Percentiles rank a stretch among this genome's conserved stretches.
Evolutionary conservation across 495 filamentous ascomycete genomes (phyloP).

Genomic region (Viridothelium virens): DNA sequence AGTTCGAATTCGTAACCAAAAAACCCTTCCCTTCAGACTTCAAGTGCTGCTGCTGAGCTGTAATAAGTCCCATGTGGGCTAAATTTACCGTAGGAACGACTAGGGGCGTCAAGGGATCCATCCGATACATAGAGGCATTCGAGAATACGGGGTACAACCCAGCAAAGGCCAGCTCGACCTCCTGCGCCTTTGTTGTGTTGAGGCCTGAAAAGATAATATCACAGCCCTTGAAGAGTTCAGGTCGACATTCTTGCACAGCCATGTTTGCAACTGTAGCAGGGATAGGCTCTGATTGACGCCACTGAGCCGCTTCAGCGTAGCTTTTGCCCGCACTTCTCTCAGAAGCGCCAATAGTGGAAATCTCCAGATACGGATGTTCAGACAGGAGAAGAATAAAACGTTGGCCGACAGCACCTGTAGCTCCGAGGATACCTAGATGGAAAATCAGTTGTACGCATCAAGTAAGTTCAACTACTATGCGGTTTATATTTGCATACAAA

Average conservation of each 20-base stretch:
- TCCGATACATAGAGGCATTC: constrained; percentile 36
- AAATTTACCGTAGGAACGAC: constrained; percentile 37
- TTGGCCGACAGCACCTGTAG: constrained; percentile 36
- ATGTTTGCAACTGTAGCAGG: constrained; percentile 29
- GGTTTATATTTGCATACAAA: no score
- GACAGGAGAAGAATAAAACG: constrained; percentile 37
- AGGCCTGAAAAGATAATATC: constrained; percentile 36
- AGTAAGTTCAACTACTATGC: no score
- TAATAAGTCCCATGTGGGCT: constrained; percentile 29
- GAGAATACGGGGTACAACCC: constrained; percentile 34
- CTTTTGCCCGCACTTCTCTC: constrained; percentile 36
- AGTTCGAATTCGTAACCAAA: constrained; percentile 37
- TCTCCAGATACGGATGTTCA: constrained; percentile 31
- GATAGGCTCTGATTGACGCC: constrained; percentile 35
- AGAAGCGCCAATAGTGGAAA: constrained; percentile 34
- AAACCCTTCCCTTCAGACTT: constrained; percentile 28
- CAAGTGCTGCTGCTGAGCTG: constrained; percentile 30
- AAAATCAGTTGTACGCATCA: not conserved
- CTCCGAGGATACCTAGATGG: constrained; percentile 32
- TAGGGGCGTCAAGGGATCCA: constrained; percentile 34
- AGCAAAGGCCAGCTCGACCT: constrained; percentile 37
- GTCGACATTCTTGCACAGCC: constrained; percentile 29
- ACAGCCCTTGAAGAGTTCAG: constrained; percentile 32
- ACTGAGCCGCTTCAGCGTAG: constrained; percentile 33
- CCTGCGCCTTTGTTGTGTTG: constrained; percentile 34